Percentiles rank a stretch among this genome's conserved stretches.
phyloP scores from a whole-genome alignment of 2,329 filamentous ascomycete species.

The Lecanicillium sp. region DNA sequence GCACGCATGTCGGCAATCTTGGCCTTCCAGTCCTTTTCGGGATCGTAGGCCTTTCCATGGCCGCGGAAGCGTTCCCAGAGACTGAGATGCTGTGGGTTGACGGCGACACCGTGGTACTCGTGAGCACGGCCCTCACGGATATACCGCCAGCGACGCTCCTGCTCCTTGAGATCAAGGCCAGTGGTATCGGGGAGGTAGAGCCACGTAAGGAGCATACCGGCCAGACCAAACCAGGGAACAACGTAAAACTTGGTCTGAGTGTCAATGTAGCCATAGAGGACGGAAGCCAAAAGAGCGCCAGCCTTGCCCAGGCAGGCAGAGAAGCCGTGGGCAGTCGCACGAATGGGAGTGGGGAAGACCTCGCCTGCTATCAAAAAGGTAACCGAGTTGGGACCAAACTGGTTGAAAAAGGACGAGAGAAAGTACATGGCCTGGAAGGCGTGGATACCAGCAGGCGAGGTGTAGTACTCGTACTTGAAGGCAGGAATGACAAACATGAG shows the following conservation, averaged over 20 bases:
- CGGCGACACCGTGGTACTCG: slow-evolving; percentile 89
- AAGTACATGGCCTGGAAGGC: slow-evolving; percentile 99
- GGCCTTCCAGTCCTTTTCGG: slow-evolving; percentile 71
- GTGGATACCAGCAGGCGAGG: slow-evolving; percentile 59
- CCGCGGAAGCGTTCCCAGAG: slow-evolving; percentile 79
- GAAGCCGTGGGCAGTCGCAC: slow-evolving; percentile 89
- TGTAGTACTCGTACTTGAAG: slow-evolving; percentile 84
- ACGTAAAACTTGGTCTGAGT: slow-evolving; percentile 80
- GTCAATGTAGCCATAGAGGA: slow-evolving; percentile 93
- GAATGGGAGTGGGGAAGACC: slow-evolving; percentile 90
- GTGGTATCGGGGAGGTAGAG: slow-evolving; percentile 95
- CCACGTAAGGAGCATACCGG: slow-evolving; percentile 72
- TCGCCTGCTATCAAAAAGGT: slow-evolving; percentile 95
- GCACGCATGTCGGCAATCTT: slow-evolving; percentile 75
- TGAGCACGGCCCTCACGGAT: slow-evolving; percentile 68
- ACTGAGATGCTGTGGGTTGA: slow-evolving; percentile 82
- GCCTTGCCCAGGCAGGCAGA: slow-evolving; percentile 86
- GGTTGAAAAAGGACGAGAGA: slow-evolving; percentile 96
- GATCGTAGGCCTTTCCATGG: slow-evolving; percentile 73
- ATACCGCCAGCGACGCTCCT: slow-evolving; percentile 87
- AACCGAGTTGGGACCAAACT: slow-evolving; percentile 93
- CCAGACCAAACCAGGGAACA: slow-evolving; percentile 91
- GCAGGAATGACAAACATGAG: slow-evolving; percentile 87
- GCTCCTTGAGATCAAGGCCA: slow-evolving; percentile 91
- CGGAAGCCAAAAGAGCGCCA: slow-evolving; percentile 76